A percentile compares a stretch with the other conserved stretches of the same genome.
phyloP scores from a whole-genome alignment of 2,329 filamentous ascomycete species.

The Penicillium sp. region DNA sequence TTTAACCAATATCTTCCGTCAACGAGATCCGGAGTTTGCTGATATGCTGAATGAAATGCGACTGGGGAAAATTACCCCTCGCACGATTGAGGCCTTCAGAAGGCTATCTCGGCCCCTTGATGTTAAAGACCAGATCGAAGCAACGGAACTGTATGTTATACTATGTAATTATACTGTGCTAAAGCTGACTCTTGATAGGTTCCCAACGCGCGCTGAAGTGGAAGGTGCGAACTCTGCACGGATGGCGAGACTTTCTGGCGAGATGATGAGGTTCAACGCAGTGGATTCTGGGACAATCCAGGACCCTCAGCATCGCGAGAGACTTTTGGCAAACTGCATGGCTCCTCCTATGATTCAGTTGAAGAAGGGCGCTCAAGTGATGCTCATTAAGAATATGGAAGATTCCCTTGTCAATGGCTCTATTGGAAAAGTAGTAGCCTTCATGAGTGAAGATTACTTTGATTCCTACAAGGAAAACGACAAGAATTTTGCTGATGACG shows the following conservation, averaged over 20 bases:
- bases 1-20: slow-evolving; percentile 91
- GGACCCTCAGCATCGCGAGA: slow-evolving; percentile 69
- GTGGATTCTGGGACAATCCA: slow-evolving; percentile 66
- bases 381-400: slow-evolving; percentile 99
- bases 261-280: slow-evolving; percentile 66
- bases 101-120: slow-evolving; percentile 66
- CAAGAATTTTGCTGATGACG: slow-evolving; percentile 52
- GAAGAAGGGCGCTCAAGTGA: slow-evolving; percentile 92
- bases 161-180: background rate
- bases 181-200: slow-evolving; percentile 49
- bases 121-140: slow-evolving; percentile 71
- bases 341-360: slow-evolving; percentile 75
- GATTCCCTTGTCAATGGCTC: slow-evolving; percentile 92
- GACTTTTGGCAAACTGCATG: slow-evolving; percentile 85
- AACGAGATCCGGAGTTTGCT: slow-evolving; percentile 86
- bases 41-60: slow-evolving; percentile 98
- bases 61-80: slow-evolving; percentile 72
- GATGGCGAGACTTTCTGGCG: slow-evolving; percentile 69
- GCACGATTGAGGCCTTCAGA: slow-evolving; percentile 74
- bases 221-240: slow-evolving; percentile 77
- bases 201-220: slow-evolving; percentile 86
- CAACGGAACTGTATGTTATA: slow-evolving; percentile 70
- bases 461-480: slow-evolving; percentile 58
- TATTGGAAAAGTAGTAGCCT: slow-evolving; percentile 77
- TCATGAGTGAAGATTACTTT: slow-evolving; percentile 69